phyloP scores from a whole-genome alignment of 2,329 filamentous ascomycete genomes.

The Fusarium lyarnte region DNA sequence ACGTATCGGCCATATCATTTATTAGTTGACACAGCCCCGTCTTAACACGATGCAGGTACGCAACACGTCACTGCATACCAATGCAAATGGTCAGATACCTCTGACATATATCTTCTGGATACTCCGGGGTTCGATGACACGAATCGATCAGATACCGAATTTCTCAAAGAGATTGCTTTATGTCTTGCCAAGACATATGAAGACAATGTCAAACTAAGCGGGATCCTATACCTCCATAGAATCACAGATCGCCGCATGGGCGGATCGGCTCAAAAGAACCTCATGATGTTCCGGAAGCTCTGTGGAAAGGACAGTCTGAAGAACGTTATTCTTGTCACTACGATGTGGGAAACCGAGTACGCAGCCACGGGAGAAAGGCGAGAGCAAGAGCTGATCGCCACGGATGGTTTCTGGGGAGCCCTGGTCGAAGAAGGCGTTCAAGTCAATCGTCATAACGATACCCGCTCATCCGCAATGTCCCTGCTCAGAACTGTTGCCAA shows the following conservation, averaged over 20 bases:
- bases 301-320: not conserved
- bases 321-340: not conserved
- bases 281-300: not conserved
- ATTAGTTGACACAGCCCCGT: not conserved
- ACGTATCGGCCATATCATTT: not conserved
- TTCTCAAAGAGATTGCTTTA: not conserved
- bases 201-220: not conserved
- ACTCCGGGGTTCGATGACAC: slow-evolving; percentile 21
- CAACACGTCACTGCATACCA: not conserved
- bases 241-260: slow-evolving; percentile 1
- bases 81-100: not conserved
- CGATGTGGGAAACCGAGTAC: not conserved
- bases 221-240: slow-evolving; percentile 9
- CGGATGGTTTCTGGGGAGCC: not conserved
- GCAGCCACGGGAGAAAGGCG: not conserved
- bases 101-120: slow-evolving; percentile 8
- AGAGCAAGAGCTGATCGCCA: not conserved
- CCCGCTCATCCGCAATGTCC: not conserved
- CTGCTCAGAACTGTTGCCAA: not conserved
- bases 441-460: not conserved
- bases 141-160: not conserved
- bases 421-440: not conserved
- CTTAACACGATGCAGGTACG: not conserved
- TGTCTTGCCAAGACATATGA: slow-evolving; percentile 4
- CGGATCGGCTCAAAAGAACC: not conserved